A percentile compares a stretch with the other conserved stretches of the same genome.
These are phyloP conservation scores for Fimicolochytrium jonesii DNA, from an alignment of 192 early-diverging fungal genomes.

Conservation along the genomic window DNA sequence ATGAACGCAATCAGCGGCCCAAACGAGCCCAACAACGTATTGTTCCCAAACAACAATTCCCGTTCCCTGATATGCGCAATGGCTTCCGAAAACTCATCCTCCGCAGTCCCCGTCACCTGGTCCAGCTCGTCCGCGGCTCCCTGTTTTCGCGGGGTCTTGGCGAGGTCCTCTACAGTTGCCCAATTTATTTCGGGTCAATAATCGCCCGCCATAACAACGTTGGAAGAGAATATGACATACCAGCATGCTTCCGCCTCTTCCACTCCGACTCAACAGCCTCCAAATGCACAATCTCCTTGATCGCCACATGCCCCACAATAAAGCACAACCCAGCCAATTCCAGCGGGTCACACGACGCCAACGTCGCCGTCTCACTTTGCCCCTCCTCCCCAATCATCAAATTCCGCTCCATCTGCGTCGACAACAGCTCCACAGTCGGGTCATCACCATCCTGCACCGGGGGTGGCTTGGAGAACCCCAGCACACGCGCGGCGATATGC, in stretches of 20 bases:
- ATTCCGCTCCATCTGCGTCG: conserved; percentile 1
- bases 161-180: conserved; percentile 6
- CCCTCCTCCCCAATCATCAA: conserved; percentile 23
- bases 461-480: conserved; percentile 26
- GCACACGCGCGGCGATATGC: conserved; percentile 58
- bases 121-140: conserved; percentile 75
- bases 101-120: conserved; percentile 83
- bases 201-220: too few relatives aligned
- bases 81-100: conserved; percentile 94
- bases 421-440: conserved; percentile 16
- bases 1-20: conserved; percentile 79
- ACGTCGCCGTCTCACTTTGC: not conserved
- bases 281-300: conserved; percentile 94
- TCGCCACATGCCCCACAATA: conserved; percentile 90
- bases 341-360: conserved; percentile 47
- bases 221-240: conserved; percentile 27
- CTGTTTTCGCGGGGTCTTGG: conserved; percentile 19
- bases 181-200: too few relatives aligned
- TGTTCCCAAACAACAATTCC: conserved; percentile 79
- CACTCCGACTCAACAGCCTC: conserved; percentile 91
- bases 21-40: conserved; percentile 73
- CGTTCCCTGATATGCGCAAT: conserved; percentile 83
- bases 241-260: conserved; percentile 70
- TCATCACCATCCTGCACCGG: not conserved
- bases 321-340: conserved; percentile 86